Evolutionary conservation across 1,284 basidiomycete genomes (phyloP).

Genomic region (Marasmius sp.): DNA sequence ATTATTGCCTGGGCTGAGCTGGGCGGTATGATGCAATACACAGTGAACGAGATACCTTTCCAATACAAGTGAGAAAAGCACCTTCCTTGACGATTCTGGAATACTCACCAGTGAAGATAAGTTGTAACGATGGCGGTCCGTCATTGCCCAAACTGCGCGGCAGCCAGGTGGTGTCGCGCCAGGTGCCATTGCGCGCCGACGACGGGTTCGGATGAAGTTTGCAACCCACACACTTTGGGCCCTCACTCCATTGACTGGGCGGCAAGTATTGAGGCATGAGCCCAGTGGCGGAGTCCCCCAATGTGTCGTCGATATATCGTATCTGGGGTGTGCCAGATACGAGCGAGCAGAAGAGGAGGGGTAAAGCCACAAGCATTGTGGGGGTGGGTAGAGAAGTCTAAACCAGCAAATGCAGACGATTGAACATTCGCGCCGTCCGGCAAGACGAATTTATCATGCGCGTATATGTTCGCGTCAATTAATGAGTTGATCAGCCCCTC

Average conservation of each 20-base stretch:
- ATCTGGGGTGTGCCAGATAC: neutral
- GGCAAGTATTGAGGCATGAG: neutral
- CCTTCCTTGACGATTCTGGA: neutral
- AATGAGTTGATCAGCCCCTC: too few relatives aligned
- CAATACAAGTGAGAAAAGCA: neutral
- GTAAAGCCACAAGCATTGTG: neutral
- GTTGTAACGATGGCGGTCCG: neutral
- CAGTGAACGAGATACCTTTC: neutral
- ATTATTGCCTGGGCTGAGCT: neutral
- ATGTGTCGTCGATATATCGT: neutral
- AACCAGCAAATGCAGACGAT: too few relatives aligned
- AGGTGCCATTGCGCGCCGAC: neutral
- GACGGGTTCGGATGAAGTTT: neutral
- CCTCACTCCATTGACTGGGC: neutral
- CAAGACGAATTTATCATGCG: too few relatives aligned
- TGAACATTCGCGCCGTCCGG: too few relatives aligned
- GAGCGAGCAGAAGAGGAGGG: neutral
- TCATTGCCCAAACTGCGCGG: neutral
- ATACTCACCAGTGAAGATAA: neutral
- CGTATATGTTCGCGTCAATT: too few relatives aligned
- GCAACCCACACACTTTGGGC: neutral
- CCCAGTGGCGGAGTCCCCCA: neutral
- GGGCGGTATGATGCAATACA: neutral
- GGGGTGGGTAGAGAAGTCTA: neutral
- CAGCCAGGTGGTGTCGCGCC: neutral